phyloP scores from a whole-genome alignment of 192 early-diverging fungal genomes.

The Entomortierella lignicola region DNA sequence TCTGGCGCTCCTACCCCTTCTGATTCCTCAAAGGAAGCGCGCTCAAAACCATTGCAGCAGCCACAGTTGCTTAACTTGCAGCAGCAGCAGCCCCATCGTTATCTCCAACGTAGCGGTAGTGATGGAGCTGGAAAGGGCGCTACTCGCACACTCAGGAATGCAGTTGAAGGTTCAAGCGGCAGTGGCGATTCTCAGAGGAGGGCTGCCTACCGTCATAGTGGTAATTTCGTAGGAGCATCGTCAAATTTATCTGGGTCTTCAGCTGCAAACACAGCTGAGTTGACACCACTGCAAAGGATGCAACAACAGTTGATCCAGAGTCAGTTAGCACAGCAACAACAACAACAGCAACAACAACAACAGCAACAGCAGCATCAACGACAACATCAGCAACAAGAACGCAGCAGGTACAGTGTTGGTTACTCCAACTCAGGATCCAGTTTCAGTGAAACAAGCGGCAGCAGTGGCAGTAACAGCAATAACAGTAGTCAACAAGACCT shows the following conservation, averaged over 20 bases:
- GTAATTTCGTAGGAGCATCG: not conserved
- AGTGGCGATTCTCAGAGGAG: not conserved
- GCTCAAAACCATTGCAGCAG: not conserved
- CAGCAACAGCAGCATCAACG: slow-evolving; percentile 19
- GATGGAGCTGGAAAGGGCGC: slow-evolving; percentile 22
- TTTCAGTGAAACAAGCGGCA: slow-evolving; percentile 4
- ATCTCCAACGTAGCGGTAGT: slow-evolving; percentile 35
- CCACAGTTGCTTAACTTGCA: no score
- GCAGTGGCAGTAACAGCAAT: slow-evolving; percentile 30
- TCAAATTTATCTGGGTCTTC: not conserved
- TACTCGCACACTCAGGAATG: not conserved
- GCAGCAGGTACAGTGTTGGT: slow-evolving; percentile 23
- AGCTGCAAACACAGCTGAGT: not conserved
- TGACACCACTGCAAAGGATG: slow-evolving; percentile 44
- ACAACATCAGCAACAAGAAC: slow-evolving; percentile 19
- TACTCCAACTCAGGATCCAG: slow-evolving; percentile 36
- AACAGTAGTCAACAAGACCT: slow-evolving; percentile 22
- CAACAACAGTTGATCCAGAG: slow-evolving; percentile 33
- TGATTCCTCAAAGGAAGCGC: not conserved
- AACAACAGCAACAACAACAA: slow-evolving; percentile 24
- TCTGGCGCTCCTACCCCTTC: not conserved
- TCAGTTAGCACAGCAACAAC: not conserved
- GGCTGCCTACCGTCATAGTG: not conserved
- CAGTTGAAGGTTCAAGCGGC: not conserved
- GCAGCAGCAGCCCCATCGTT: slow-evolving; percentile 15